phyloP scores from a whole-genome alignment of 768 basidiomycete species.

The Podaxis mareebaensis region DNA sequence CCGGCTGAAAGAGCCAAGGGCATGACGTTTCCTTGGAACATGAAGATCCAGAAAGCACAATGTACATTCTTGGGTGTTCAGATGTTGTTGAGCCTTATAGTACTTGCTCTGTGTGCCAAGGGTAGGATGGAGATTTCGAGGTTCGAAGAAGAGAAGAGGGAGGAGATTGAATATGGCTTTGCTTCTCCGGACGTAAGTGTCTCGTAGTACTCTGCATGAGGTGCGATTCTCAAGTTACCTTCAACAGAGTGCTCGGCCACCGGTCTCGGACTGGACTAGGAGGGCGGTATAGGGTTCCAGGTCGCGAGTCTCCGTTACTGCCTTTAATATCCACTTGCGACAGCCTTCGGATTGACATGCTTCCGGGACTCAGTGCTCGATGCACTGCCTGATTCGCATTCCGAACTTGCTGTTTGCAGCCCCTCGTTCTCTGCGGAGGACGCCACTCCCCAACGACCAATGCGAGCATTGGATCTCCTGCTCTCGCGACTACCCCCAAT shows the following conservation, averaged over 20 bases:
- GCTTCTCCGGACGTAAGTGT: slow-evolving; percentile 12
- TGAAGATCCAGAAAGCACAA: slow-evolving; percentile 29
- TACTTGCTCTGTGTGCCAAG: slow-evolving; percentile 17
- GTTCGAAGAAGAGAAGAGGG: slow-evolving; percentile 7
- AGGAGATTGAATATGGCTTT: slow-evolving; percentile 16
- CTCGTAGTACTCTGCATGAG: neutral
- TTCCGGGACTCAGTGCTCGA: slow-evolving; percentile 11
- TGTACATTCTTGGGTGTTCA: slow-evolving; percentile 25
- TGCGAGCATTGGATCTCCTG: slow-evolving; percentile 1
- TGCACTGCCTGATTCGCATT: slow-evolving; percentile 11
- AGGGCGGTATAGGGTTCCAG: neutral
- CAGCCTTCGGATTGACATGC: slow-evolving; percentile 8
- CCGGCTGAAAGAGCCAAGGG: slow-evolving; percentile 24
- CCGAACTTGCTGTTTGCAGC: slow-evolving; percentile 3
- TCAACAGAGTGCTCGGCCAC: neutral
- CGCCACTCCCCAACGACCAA: neutral
- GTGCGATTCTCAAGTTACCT: neutral
- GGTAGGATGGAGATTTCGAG: slow-evolving; percentile 14
- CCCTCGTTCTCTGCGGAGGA: neutral
- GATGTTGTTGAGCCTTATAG: slow-evolving; percentile 17
- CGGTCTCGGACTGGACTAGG: neutral
- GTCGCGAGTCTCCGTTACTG: neutral
- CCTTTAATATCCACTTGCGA: neutral
- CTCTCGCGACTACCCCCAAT: neutral
- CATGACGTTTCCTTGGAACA: slow-evolving; percentile 28